Base-by-base conservation (phyloP, 2,329 filamentous ascomycete species). In the Botryotinia calthae region DNA sequence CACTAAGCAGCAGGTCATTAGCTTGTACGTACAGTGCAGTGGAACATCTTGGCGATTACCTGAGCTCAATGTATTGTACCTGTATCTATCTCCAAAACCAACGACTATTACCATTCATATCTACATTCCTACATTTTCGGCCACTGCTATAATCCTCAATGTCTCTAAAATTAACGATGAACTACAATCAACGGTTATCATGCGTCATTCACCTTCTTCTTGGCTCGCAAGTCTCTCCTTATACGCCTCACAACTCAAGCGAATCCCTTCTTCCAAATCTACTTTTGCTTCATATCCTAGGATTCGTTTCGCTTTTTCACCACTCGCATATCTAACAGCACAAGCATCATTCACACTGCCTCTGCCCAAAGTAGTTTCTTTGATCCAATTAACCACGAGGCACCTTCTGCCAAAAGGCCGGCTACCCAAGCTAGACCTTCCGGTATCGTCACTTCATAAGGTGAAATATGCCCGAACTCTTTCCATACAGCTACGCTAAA, bases 231-330 rank as follows among this genome's bases (percentile, higher is more conserved):
- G 51, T 59, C 42, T 63, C 34, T 22, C 34, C 68, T 63, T 63
- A 8, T 62, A 70, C 31, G 61, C 58, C 22, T 70, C 68, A 63
- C 68, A 70, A 48, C 68, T 70, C 40, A 70, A 70, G 31, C 68
- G 40, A 28, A 70, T 63, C 31, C 68, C 68, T 18, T 70, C 68
- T 42, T 70, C 68, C 14, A 70, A 34, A 48, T 6, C 68, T 42
- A 70, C 42, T 34, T 42, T 51, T 62, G 68, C 42, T 37, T 61
- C 68, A 40, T 63, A 70, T n/a, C 68, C 68, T 18, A 70, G 46
- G 22, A 63, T 54, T n/a, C 42, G 61, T 51, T 25, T 62, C 28
- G 68, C 58, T 28, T 63, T 70, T 31, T 62, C 42, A 2, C 68
- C 68, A 70, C 31, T 70, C 40, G 58, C 58, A 70, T 63, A 70